Conservation (phyloP, 2,329 filamentous ascomycete genomes). For the Aspergillus neotritici region DNA sequence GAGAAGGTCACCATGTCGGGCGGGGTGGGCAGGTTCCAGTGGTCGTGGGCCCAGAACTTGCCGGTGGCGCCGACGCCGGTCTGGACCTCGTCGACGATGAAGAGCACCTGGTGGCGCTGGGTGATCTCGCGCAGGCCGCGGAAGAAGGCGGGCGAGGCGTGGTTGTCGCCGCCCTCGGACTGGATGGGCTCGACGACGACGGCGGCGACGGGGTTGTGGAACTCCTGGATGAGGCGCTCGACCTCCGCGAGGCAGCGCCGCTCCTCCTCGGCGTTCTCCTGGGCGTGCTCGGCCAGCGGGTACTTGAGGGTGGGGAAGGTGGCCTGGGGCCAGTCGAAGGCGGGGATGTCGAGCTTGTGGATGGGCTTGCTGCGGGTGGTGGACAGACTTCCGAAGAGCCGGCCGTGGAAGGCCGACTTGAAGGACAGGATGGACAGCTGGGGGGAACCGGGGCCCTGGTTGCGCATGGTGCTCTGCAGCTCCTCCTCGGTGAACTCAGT, state of each 20-base stretch:
- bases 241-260: constrained; percentile 75
- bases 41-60: constrained; percentile 94
- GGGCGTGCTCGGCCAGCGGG: constrained; percentile 70
- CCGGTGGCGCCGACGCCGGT: constrained; percentile 88
- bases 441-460: constrained; percentile 71
- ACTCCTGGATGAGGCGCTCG: constrained; percentile 72
- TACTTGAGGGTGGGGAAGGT: constrained; percentile 83
- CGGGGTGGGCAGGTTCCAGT: constrained; percentile 74
- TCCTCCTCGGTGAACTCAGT: constrained; percentile 78
- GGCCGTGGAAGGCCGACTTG: constrained; percentile 83
- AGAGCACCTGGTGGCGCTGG: constrained; percentile 58
- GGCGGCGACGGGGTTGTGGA: constrained; percentile 72
- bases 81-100: constrained; percentile 93
- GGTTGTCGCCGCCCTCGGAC: constrained; percentile 92
- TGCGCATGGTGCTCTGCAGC: constrained; percentile 69
- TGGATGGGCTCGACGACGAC: constrained; percentile 86
- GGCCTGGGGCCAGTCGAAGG: constrained; percentile 91
- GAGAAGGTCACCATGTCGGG: constrained; percentile 94
- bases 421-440: constrained; percentile 82
- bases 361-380: constrained; percentile 90
- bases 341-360: constrained; percentile 90
- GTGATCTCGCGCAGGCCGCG: constrained; percentile 73
- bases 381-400: constrained; percentile 78
- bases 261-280: constrained; percentile 78
- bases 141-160: constrained; percentile 85